phyloP scores from a whole-genome alignment of 345 rosid genomes.

The Mallotus nudiflorus region DNA sequence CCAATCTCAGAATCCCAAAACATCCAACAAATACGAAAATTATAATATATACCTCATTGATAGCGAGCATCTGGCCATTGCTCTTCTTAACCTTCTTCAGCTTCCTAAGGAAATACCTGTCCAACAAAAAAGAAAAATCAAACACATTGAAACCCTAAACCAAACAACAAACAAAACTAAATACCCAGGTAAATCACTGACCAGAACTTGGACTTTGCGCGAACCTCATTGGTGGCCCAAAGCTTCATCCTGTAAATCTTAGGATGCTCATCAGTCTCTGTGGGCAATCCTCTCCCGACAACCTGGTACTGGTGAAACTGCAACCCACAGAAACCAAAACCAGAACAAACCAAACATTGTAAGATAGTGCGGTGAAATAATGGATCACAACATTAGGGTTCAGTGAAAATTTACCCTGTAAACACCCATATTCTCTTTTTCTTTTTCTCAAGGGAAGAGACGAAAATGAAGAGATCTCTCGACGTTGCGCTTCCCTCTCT shows the following conservation, averaged over 20 bases:
- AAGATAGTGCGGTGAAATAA: neutral
- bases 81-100: slow-evolving; percentile 57
- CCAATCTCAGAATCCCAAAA: neutral
- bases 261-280: slow-evolving; percentile 54
- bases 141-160: neutral
- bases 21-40: neutral
- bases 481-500: neutral
- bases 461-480: neutral
- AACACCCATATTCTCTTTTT: too few species aligned
- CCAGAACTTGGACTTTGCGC: slow-evolving; percentile 66
- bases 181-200: slow-evolving; percentile 14
- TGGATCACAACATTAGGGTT: neutral
- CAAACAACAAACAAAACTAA: too few species aligned
- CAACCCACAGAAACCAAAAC: neutral
- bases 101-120: slow-evolving; percentile 55
- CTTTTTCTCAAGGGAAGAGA: neutral
- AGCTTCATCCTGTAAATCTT: slow-evolving; percentile 59
- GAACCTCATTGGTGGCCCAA: slow-evolving; percentile 69
- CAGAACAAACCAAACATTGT: neutral
- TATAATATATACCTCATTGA: slow-evolving; percentile 42
- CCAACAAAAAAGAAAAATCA: neutral
- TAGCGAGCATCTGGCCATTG: slow-evolving; percentile 54
- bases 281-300: slow-evolving; percentile 66
- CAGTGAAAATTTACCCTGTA: neutral
- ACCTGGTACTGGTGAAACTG: slow-evolving; percentile 71